Percentiles rank a stretch among this genome's conserved stretches.
These are phyloP conservation scores for Amanita brunnescens DNA, from an alignment of 768 basidiomycete species.

Conservation along the genomic window DNA sequence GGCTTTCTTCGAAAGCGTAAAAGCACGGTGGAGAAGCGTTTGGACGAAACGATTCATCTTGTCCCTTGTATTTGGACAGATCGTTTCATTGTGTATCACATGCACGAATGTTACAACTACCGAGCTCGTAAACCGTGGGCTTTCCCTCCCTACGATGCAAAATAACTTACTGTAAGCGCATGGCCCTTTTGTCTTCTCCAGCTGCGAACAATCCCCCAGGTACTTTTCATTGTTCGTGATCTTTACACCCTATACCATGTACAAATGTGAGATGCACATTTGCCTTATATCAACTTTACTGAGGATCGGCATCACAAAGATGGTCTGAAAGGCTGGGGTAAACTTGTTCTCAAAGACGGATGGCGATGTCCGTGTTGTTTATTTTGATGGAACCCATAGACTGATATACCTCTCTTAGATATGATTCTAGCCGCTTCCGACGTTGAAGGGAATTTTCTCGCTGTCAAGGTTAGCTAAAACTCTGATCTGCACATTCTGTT, in stretches of 20 bases:
- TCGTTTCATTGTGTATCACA: slow-evolving; percentile 82
- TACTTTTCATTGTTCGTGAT: slow-evolving; percentile 68
- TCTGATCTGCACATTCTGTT: neutral
- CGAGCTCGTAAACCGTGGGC: slow-evolving; percentile 59
- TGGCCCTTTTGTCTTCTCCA: neutral
- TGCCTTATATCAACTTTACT: neutral
- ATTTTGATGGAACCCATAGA: neutral
- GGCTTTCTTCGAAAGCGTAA: slow-evolving; percentile 46
- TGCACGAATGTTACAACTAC: slow-evolving; percentile 85
- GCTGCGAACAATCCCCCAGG: slow-evolving; percentile 26
- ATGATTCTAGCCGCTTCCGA: slow-evolving; percentile 71
- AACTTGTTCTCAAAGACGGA: slow-evolving; percentile 62
- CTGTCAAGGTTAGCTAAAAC: slow-evolving; percentile 48
- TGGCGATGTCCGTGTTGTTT: slow-evolving; percentile 66
- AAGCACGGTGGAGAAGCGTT: slow-evolving; percentile 57
- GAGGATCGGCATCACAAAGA: slow-evolving; percentile 32
- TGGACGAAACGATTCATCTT: slow-evolving; percentile 73
- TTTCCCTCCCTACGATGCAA: slow-evolving; percentile 74
- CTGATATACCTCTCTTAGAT: slow-evolving; percentile 34
- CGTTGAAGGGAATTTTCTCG: slow-evolving; percentile 84
- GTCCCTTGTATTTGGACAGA: slow-evolving; percentile 67
- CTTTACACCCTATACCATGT: slow-evolving; percentile 88
- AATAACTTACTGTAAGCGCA: slow-evolving; percentile 69
- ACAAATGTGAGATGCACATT: slow-evolving; percentile 50
- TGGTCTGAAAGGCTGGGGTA: slow-evolving; percentile 78